A percentile compares a stretch with the other conserved stretches of the same genome.
Evolutionary conservation across 2,329 filamentous ascomycete genomes (phyloP).

Genomic region (Setomelanomma holmii): DNA sequence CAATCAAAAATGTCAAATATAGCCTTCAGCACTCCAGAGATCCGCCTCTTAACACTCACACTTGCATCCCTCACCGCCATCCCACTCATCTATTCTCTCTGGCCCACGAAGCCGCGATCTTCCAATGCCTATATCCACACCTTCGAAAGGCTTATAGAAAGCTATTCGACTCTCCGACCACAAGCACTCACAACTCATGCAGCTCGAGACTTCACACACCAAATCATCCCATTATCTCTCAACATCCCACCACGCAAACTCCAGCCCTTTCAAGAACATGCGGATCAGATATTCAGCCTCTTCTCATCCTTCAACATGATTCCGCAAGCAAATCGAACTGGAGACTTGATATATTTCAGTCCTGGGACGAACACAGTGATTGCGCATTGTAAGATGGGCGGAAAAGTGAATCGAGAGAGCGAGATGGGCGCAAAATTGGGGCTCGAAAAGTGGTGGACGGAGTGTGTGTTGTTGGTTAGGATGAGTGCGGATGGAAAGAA

Average conservation of each 20-base stretch:
- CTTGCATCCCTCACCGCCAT: conserved; percentile 24
- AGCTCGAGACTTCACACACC: conserved; percentile 50
- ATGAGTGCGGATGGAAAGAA: conserved; percentile 30
- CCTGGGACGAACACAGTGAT: conserved; percentile 43
- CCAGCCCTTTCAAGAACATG: conserved; percentile 50
- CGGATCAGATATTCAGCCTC: conserved; percentile 50
- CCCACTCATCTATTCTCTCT: conserved; percentile 24
- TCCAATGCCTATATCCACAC: conserved; percentile 32
- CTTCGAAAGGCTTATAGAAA: conserved; percentile 43
- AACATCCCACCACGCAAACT: conserved; percentile 47
- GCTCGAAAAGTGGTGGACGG: conserved; percentile 33
- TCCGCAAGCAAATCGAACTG: conserved; percentile 45
- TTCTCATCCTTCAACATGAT: conserved; percentile 53
- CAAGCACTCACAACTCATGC: conserved; percentile 48
- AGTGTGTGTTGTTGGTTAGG: conserved; percentile 33
- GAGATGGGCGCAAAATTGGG: conserved; percentile 26
- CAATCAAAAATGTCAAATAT: conserved; percentile 21
- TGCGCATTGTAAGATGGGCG: conserved; percentile 42
- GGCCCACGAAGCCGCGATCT: conserved; percentile 16
- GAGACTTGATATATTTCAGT: conserved; percentile 31
- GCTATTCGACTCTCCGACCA: conserved; percentile 52
- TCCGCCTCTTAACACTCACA: conserved; percentile 25
- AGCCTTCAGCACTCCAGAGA: conserved; percentile 19
- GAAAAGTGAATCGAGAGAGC: conserved; percentile 23
- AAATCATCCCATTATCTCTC: conserved; percentile 51